These are phyloP conservation scores for Sporisorium sorghi DNA, from an alignment of 1,284 basidiomycete species.

Conservation along the genomic window DNA sequence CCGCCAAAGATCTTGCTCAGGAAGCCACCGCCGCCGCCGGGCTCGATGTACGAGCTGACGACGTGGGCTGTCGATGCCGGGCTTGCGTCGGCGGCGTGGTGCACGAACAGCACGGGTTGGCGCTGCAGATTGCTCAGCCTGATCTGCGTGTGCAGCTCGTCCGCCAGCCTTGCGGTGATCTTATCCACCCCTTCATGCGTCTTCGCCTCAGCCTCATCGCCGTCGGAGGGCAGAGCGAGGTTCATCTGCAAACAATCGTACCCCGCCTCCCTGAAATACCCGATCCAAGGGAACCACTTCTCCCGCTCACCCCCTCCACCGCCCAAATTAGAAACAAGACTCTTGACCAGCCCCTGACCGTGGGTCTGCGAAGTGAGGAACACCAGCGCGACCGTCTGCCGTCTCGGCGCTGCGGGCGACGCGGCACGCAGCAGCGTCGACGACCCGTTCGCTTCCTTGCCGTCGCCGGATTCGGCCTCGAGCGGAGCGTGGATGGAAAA, in stretches of 20 bases:
- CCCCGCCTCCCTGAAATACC: slow-evolving; percentile 49
- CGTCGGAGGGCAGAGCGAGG: slow-evolving; percentile 22
- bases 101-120: slow-evolving; percentile 49
- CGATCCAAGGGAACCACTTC: slow-evolving; percentile 52
- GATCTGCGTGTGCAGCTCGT: slow-evolving; percentile 47
- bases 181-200: not conserved
- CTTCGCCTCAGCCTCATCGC: not conserved
- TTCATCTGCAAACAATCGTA: slow-evolving; percentile 53
- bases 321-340: slow-evolving; percentile 26
- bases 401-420: slow-evolving; percentile 31
- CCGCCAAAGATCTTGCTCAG: slow-evolving; percentile 37
- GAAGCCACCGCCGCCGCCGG: slow-evolving; percentile 12
- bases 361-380: slow-evolving; percentile 31
- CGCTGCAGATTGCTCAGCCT: slow-evolving; percentile 42
- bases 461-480: slow-evolving; percentile 12
- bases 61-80: slow-evolving; percentile 8
- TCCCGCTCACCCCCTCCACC: slow-evolving; percentile 13
- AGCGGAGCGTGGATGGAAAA: slow-evolving; percentile 33
- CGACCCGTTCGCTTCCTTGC: slow-evolving; percentile 12
- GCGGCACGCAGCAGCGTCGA: slow-evolving; percentile 38
- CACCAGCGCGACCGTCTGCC: slow-evolving; percentile 38
- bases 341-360: slow-evolving; percentile 24
- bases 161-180: slow-evolving; percentile 12
- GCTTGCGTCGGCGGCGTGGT: slow-evolving; percentile 15
- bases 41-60: slow-evolving; percentile 41